A percentile compares a stretch with the other conserved stretches of the same genome.
Evolutionary conservation across 2,329 filamentous ascomycete species (phyloP).

Genomic region (Pestalotiopsis fici): DNA sequence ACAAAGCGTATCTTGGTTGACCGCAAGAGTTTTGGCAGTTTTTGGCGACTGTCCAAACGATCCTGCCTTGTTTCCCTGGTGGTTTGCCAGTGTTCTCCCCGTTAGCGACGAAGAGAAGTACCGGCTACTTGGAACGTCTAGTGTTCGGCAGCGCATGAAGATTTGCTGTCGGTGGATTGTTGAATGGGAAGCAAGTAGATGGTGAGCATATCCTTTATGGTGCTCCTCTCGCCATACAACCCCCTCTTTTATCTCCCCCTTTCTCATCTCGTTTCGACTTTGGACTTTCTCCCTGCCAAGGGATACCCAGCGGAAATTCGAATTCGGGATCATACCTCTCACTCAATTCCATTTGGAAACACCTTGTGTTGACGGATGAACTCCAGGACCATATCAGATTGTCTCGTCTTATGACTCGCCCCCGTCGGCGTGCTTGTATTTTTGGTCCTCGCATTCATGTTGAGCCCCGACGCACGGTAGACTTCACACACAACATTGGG

Average conservation of each 20-base stretch:
- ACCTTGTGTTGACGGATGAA: background rate
- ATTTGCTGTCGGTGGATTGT: slow-evolving; percentile 79
- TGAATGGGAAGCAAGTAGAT: slow-evolving; percentile 69
- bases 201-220: slow-evolving; percentile 52
- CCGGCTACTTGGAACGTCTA: slow-evolving; percentile 68
- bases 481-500: background rate
- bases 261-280: background rate
- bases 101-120: slow-evolving; percentile 81
- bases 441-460: slow-evolving; percentile 2
- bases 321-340: background rate
- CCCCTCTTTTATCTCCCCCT: background rate
- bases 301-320: background rate
- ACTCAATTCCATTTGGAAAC: background rate
- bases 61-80: slow-evolving; percentile 80
- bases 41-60: slow-evolving; percentile 80
- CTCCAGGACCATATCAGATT: slow-evolving; percentile 13
- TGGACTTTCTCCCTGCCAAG: background rate
- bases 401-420: slow-evolving; percentile 14
- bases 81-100: slow-evolving; percentile 83
- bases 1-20: slow-evolving; percentile 73
- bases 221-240: slow-evolving; percentile 6
- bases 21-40: slow-evolving; percentile 68
- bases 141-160: slow-evolving; percentile 80
- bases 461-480: background rate
- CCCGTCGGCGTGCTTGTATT: slow-evolving; percentile 4